phyloP scores from a whole-genome alignment of 108 stramenopile species.

The Epipyxis sp. region DNA sequence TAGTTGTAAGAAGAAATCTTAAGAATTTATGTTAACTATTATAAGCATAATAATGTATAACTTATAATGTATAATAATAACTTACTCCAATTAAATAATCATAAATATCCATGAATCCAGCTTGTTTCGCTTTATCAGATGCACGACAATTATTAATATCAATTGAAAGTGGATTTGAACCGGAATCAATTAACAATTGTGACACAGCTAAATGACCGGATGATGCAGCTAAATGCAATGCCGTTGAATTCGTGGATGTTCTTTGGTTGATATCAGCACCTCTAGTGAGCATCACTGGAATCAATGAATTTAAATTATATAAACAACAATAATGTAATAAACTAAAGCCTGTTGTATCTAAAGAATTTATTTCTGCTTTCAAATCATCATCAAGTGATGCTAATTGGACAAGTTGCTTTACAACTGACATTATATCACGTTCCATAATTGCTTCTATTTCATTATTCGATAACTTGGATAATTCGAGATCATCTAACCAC shows the following conservation, averaged over 20 bases:
- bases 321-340: slow-evolving; percentile 53
- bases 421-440: slow-evolving; percentile 49
- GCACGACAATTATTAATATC: background rate
- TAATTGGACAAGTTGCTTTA: slow-evolving; percentile 42
- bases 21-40: too few species aligned
- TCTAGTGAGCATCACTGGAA: slow-evolving; percentile 42
- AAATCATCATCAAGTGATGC: slow-evolving; percentile 26
- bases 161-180: slow-evolving; percentile 15
- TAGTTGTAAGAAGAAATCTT: too few species aligned
- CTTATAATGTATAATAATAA: background rate
- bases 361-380: slow-evolving; percentile 42
- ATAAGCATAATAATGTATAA: too few species aligned
- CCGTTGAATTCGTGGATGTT: slow-evolving; percentile 41
- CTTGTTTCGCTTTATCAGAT: background rate
- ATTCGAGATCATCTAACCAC: slow-evolving; percentile 39
- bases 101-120: background rate
- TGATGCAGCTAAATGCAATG: slow-evolving; percentile 47
- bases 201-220: slow-evolving; percentile 40
- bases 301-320: slow-evolving; percentile 41
- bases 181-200: slow-evolving; percentile 28
- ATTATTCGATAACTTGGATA: slow-evolving; percentile 42
- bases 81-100: background rate
- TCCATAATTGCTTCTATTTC: slow-evolving; percentile 53
- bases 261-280: slow-evolving; percentile 43
- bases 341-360: slow-evolving; percentile 38